A percentile compares a stretch with the other conserved stretches of the same genome.
Evolutionary conservation across 1,284 basidiomycete species (phyloP).

Genomic region (Papiliotrema terrestris): DNA sequence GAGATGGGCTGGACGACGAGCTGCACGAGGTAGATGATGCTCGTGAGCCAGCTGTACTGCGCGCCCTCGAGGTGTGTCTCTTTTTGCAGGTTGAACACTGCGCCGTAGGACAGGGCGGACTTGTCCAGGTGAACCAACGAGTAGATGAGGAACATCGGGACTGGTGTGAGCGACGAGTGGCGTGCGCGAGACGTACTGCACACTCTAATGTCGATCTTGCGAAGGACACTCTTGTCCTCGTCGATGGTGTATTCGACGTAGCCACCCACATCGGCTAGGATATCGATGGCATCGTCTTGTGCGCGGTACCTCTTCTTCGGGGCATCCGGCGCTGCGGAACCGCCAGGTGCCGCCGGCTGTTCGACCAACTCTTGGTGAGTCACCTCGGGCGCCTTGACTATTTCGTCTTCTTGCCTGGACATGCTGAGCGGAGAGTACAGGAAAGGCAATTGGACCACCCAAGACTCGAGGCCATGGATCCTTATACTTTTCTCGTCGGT

Average conservation of each 20-base stretch:
- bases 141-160: slow-evolving; percentile 40
- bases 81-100: slow-evolving; percentile 36
- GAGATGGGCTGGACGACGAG: slow-evolving; percentile 18
- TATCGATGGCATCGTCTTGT: slow-evolving; percentile 31
- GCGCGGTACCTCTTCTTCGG: neutral
- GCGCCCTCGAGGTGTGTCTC: slow-evolving; percentile 15
- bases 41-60: slow-evolving; percentile 16
- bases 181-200: slow-evolving; percentile 8
- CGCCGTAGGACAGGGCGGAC: slow-evolving; percentile 40
- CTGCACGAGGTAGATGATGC: slow-evolving; percentile 11
- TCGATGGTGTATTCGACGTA: slow-evolving; percentile 28
- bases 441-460: no score
- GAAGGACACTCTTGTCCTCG: slow-evolving; percentile 33
- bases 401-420: neutral
- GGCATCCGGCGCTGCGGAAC: neutral
- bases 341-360: neutral
- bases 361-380: neutral
- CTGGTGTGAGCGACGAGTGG: no score
- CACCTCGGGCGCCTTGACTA: neutral
- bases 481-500: no score
- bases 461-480: no score
- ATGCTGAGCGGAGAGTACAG: neutral
- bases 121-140: slow-evolving; percentile 44
- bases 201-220: slow-evolving; percentile 32
- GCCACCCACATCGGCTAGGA: slow-evolving; percentile 31